phyloP scores from a whole-genome alignment of 257 asterid species.

The Cynanchum wilfordii region DNA sequence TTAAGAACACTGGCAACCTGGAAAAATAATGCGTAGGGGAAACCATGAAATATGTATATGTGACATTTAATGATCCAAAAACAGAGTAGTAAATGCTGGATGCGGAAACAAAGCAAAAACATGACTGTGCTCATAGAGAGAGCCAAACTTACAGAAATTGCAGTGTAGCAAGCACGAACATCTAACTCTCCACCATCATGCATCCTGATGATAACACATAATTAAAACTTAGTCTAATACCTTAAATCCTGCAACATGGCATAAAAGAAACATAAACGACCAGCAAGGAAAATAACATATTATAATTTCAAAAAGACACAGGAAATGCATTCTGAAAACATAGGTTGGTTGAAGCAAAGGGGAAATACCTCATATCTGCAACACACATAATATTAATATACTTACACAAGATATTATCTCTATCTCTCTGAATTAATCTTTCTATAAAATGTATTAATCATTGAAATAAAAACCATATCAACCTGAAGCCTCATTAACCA shows the following conservation, averaged over 20 bases:
- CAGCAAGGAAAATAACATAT: neutral
- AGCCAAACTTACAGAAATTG: conserved; percentile 73
- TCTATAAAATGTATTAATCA: neutral
- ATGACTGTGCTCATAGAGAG: neutral
- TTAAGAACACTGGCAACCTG: conserved; percentile 88
- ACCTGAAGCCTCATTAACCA: conserved; percentile 99
- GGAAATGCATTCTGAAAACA: neutral
- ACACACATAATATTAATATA: neutral
- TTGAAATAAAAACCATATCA: conserved; percentile 8
- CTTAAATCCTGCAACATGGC: neutral
- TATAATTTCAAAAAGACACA: neutral
- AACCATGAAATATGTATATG: neutral
- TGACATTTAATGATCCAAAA: neutral
- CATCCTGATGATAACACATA: conserved; percentile 53
- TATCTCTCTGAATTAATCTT: neutral
- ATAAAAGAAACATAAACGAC: neutral
- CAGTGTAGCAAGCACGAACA: conserved; percentile 97
- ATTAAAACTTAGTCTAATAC: neutral
- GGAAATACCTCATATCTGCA: neutral
- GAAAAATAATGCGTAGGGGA: conserved; percentile 16
- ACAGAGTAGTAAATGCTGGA: neutral
- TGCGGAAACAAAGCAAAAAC: neutral
- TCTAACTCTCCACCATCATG: conserved; percentile 98
- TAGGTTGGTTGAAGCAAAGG: neutral
- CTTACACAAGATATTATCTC: too few species aligned